Evolutionary conservation across 805 yeast species (phyloP).

Genomic region (Sporopachydermia quercuum): DNA sequence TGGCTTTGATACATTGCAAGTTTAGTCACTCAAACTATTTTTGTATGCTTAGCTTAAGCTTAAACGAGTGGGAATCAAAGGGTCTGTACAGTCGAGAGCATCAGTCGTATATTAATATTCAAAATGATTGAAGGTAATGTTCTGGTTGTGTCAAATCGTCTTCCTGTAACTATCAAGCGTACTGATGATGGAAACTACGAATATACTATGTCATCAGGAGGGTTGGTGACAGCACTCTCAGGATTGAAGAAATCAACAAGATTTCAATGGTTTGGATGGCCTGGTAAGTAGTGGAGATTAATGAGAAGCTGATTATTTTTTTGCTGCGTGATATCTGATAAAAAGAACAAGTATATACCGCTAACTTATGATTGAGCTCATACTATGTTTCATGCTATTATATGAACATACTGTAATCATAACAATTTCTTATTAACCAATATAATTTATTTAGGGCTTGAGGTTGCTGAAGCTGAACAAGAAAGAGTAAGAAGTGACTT

Average conservation of each 20-base stretch:
- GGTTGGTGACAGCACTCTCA: constrained; percentile 88
- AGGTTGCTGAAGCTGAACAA: constrained; percentile 66
- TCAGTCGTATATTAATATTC: too few relatives aligned
- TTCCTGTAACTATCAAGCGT: constrained; percentile 83
- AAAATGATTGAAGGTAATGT: constrained; percentile 41
- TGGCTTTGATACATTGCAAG: too few relatives aligned
- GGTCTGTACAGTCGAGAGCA: too few relatives aligned
- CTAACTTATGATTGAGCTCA: too few relatives aligned
- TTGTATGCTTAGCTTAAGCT: too few relatives aligned
- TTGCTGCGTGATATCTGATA: too few relatives aligned
- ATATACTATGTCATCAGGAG: constrained; percentile 93
- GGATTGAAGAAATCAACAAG: constrained; percentile 73
- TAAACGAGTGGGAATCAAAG: too few relatives aligned
- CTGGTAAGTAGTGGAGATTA: constrained; percentile 23
- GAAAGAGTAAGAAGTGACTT: constrained; percentile 55
- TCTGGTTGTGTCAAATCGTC: constrained; percentile 82
- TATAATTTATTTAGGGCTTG: constrained; percentile 24
- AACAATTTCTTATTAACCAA: background rate
- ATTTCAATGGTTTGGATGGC: constrained; percentile 99
- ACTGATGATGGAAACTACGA: constrained; percentile 48
- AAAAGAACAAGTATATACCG: too few relatives aligned
- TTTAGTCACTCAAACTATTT: too few relatives aligned
- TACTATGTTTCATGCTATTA: too few relatives aligned
- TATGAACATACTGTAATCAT: background rate
- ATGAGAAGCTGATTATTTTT: too few relatives aligned